Percentiles rank a stretch among this genome's conserved stretches.
phyloP scores from a whole-genome alignment of 805 yeast species.

The Wickerhamomyces subpelliculosus region DNA sequence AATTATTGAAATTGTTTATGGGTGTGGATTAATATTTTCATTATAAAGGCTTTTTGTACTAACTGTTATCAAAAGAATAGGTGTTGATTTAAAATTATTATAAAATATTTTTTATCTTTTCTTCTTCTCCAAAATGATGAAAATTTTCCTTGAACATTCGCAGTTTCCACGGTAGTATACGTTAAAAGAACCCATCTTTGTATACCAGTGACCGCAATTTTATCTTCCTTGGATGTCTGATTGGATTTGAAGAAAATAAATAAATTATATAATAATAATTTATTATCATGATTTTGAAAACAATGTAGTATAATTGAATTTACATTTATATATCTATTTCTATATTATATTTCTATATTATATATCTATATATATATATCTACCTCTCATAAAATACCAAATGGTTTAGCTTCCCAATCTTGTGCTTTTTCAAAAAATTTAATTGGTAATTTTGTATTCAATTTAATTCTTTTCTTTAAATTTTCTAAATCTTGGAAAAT shows the following conservation, averaged over 20 bases:
- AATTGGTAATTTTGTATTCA: conserved; percentile 2
- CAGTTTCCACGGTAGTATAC: conserved; percentile 95
- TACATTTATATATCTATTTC: no score
- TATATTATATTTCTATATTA: no score
- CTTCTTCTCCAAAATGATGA: conserved; percentile 68
- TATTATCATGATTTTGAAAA: no score
- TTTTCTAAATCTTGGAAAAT: conserved; percentile 24
- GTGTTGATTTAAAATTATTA: not conserved
- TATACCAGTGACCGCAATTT: conserved; percentile 79
- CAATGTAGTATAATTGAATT: no score
- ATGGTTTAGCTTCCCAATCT: conserved; percentile 49
- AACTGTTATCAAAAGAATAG: no score
- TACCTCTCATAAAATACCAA: conserved; percentile 33
- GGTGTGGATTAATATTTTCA: no score
- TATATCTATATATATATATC: not conserved
- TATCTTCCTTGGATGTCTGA: conserved; percentile 96
- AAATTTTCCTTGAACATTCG: conserved; percentile 75
- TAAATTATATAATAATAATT: no score
- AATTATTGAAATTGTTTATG: no score
- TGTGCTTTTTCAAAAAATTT: conserved; percentile 13
- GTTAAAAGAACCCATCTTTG: conserved; percentile 74
- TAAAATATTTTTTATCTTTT: no score
- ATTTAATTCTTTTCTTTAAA: conserved; percentile 20
- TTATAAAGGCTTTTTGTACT: no score
- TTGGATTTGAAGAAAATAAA: no score